Conservation (phyloP, 768 basidiomycete species). For the Kwoniella sp. region DNA sequence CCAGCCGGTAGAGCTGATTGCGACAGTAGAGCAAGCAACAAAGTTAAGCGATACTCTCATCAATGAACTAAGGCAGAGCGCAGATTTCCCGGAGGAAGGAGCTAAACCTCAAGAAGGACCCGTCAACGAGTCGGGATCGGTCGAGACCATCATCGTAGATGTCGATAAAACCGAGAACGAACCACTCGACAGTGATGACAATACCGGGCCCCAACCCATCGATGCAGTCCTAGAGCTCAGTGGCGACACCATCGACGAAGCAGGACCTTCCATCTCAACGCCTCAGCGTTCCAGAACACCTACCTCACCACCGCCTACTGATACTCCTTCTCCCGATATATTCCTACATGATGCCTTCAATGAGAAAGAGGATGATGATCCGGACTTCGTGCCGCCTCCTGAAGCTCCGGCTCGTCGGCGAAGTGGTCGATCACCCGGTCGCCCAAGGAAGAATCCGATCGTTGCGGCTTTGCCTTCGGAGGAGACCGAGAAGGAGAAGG, state of each 20-base stretch:
- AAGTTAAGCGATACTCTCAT: too few species aligned
- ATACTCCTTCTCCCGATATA: conserved; percentile 31
- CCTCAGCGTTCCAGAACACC: not conserved
- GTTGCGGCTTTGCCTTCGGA: too few species aligned
- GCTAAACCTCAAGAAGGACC: too few species aligned
- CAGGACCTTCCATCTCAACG: conserved; percentile 3
- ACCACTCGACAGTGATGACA: too few species aligned
- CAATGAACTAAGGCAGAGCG: too few species aligned
- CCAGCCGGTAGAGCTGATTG: not conserved
- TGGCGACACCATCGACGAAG: not conserved
- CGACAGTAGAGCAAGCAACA: too few species aligned
- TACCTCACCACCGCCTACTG: not conserved
- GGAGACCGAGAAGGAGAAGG: not conserved
- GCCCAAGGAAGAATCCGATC: conserved; percentile 10
- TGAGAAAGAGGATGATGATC: conserved; percentile 30
- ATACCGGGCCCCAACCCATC: too few species aligned
- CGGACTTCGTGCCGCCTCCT: conserved; percentile 33
- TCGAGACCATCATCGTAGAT: too few species aligned
- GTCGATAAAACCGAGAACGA: too few species aligned
- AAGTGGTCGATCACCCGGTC: conserved; percentile 7
- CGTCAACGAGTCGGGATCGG: too few species aligned
- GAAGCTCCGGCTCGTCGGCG: not conserved
- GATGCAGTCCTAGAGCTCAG: too few species aligned
- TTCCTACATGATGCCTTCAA: conserved; percentile 35
- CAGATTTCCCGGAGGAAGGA: too few species aligned